Evolutionary conservation across 148 eudicot genomes (phyloP).

Genomic region (Selenicereus undatus): DNA sequence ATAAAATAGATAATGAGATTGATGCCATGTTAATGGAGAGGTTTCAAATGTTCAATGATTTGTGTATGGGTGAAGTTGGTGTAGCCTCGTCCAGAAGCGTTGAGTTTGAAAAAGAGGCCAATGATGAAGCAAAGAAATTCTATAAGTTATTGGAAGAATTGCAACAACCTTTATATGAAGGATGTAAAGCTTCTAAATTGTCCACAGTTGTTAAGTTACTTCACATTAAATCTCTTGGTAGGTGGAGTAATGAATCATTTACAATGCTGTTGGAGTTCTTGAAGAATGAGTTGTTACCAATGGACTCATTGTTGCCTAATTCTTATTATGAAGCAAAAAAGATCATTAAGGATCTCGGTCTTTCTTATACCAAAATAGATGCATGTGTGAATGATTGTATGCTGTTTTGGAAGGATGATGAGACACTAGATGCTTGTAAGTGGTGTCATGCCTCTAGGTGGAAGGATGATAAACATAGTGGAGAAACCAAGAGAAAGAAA

Average conservation of each 20-base stretch:
- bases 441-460: neutral
- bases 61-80: neutral
- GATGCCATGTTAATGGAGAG: neutral
- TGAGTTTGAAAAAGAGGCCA: neutral
- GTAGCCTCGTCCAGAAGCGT: neutral
- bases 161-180: neutral
- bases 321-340: too few relatives aligned
- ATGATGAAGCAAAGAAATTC: neutral
- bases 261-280: neutral
- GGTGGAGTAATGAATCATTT: neutral
- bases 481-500: neutral
- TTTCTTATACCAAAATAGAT: too few relatives aligned
- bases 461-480: neutral
- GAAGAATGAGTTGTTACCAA: neutral
- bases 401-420: neutral
- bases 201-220: neutral
- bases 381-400: too few relatives aligned
- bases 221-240: neutral
- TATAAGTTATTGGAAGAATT: neutral
- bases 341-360: too few relatives aligned
- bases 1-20: neutral
- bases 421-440: neutral
- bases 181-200: neutral
- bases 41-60: neutral
- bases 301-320: neutral